These are phyloP conservation scores for Plasmopara viticola DNA, from an alignment of 352 stramenopile species.

Conservation along the genomic window DNA sequence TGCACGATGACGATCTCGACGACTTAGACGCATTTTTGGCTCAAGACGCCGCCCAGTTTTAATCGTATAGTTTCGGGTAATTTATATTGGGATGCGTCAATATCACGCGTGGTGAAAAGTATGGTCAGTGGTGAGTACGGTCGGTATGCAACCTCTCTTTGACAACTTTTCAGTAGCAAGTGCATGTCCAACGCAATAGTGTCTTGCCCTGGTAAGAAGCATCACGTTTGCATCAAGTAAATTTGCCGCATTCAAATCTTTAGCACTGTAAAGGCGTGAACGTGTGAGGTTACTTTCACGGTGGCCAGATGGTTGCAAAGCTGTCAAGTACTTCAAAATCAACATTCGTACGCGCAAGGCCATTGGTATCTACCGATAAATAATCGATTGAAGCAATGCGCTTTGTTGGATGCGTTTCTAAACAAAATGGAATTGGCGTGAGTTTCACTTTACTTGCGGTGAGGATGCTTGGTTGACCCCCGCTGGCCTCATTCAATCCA, in stretches of 20 bases:
- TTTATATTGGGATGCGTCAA: no score
- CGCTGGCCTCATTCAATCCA: no score
- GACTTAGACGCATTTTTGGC: constrained; percentile 61
- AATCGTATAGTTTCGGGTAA: constrained; percentile 2
- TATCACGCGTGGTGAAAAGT: constrained; percentile 1
- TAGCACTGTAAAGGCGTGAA: background rate
- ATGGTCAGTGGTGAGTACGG: constrained; percentile 3
- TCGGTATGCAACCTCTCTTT: background rate
- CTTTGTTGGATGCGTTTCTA: no score
- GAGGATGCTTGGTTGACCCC: background rate
- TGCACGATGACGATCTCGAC: constrained; percentile 33
- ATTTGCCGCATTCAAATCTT: constrained; percentile 1
- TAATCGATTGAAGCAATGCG: background rate
- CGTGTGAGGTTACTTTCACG: no score
- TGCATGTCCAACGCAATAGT: background rate
- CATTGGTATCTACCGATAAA: background rate
- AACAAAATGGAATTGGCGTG: no score
- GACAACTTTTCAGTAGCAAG: constrained; percentile 2
- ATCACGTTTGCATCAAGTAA: background rate
- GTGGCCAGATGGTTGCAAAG: constrained; percentile 15
- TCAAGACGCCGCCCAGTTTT: constrained; percentile 46
- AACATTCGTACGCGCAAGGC: background rate
- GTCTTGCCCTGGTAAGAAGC: background rate
- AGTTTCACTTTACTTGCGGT: background rate
- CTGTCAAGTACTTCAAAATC: constrained; percentile 22